Base-by-base conservation (phyloP, 1,284 basidiomycete genomes). In the Leucoagaricus sp. region DNA sequence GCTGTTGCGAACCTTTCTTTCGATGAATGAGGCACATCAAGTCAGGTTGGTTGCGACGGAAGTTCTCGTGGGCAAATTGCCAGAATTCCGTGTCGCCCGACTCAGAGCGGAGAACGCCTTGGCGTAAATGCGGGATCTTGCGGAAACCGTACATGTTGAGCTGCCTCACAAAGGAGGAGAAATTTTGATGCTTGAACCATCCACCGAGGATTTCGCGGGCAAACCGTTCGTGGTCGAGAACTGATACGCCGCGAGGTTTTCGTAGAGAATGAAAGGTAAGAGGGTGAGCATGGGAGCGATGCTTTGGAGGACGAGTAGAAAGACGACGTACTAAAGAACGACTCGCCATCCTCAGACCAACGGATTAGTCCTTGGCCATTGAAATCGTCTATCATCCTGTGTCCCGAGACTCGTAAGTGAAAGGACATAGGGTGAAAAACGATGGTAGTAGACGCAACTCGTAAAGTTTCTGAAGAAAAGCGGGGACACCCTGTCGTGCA, bases 91-190 rank as follows among this genome's bases (percentile, higher is more conserved):
- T 89, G 59, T 93, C 91, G 5, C 40, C 17, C 47, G 84, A 81
- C 60, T 92, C 89, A 68, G 85, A 85, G 67, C 86, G 87, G 61
- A 98, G 82, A 31, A 94, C 94, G 44, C 96, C 96, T 70, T 97
- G 94, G 68, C 97, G 95, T 19, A 98, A 85, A 70, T 98, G 95
- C 0, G 95, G 94, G 53, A 96, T 91, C 78, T 95, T 95, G 79
- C 94, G 93, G 70, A 96, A 96, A 45, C 93, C 94, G 71, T 96
- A 96, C 94, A 97, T 97, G 80, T 98, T 98, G 67, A 98, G 83
- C 72, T 98, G 96, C 36, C 96, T 85, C 34, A 98, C 95, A 69
- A 98, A 98, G 42, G 91, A 94, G 47, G 86, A 87, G 70, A 97
- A 97, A 72, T 96, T 96, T 63, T 89, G 86, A 76, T 98, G 96